Conservation (phyloP, 257 asterid genomes). For the Solanum bukasovii region DNA sequence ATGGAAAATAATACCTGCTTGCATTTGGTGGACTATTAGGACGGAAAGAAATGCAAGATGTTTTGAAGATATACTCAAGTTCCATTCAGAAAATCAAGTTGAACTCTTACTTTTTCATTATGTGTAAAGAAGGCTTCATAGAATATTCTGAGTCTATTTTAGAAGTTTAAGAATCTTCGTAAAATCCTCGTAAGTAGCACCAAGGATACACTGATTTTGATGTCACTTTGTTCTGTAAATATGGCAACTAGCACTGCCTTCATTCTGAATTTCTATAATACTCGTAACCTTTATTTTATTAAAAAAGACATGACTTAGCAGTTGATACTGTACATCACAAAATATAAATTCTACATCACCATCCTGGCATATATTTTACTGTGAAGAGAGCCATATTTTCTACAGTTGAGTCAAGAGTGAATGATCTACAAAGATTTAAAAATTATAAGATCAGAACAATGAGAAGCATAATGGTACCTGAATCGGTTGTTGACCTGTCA, state of each 20-base stretch:
- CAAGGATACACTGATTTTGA: background rate
- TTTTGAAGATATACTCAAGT: background rate
- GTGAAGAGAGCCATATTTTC: background rate
- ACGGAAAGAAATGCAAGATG: background rate
- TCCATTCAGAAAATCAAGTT: background rate
- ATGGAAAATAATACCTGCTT: background rate
- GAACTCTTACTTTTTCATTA: background rate
- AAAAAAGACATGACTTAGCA: background rate
- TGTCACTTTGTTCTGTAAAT: background rate
- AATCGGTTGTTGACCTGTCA: slow-evolving; percentile 34
- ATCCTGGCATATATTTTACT: background rate
- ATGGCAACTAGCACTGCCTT: background rate
- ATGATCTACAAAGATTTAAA: background rate
- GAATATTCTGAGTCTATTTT: background rate
- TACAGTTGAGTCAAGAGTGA: background rate
- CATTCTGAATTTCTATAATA: background rate
- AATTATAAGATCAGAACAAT: background rate
- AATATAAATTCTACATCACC: background rate
- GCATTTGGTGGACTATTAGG: background rate
- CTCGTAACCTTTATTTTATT: background rate
- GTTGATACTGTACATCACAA: background rate
- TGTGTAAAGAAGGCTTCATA: background rate
- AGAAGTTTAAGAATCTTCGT: background rate
- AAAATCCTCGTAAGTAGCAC: background rate
- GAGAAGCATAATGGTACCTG: slow-evolving; percentile 31